Percentiles rank a stretch among this genome's conserved stretches.
phyloP scores from a whole-genome alignment of 2,329 filamentous ascomycete species.

The Cladophialophora yegresii region DNA sequence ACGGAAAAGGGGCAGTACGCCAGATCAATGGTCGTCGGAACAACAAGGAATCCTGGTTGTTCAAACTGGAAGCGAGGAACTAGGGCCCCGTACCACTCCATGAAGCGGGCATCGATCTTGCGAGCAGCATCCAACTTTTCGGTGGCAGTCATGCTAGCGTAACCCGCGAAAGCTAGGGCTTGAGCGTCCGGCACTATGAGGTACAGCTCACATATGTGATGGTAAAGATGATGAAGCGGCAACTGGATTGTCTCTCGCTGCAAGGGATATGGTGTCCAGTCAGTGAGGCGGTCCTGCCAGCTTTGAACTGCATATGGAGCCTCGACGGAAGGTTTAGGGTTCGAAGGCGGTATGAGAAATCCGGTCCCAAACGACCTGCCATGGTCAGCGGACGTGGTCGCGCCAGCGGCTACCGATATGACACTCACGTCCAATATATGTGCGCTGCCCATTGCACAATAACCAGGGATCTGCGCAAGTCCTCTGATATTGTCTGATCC shows the following conservation, averaged over 20 bases:
- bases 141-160: constrained; percentile 6
- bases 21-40: constrained; percentile 16
- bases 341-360: constrained; percentile 7
- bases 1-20: constrained; percentile 8
- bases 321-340: constrained; percentile 12
- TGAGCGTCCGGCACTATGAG: constrained; percentile 12
- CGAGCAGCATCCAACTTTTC: constrained; percentile 15
- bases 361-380: constrained; percentile 17
- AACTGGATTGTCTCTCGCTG: constrained; percentile 17
- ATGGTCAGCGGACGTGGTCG: not conserved
- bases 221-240: constrained; percentile 16
- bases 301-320: constrained; percentile 12
- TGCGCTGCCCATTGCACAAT: constrained; percentile 25
- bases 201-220: constrained; percentile 18
- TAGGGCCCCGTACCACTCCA: constrained; percentile 19
- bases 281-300: constrained; percentile 11
- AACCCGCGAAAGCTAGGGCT: constrained; percentile 15
- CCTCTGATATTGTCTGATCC: not conserved
- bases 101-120: constrained; percentile 8
- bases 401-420: not conserved
- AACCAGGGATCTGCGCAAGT: constrained; percentile 20
- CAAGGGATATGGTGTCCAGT: constrained; percentile 22
- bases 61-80: constrained; percentile 9
- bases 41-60: constrained; percentile 8
- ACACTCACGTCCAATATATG: constrained; percentile 18